Evolutionary conservation across 345 rosid genomes (phyloP).

Genomic region (Angophora floribunda): DNA sequence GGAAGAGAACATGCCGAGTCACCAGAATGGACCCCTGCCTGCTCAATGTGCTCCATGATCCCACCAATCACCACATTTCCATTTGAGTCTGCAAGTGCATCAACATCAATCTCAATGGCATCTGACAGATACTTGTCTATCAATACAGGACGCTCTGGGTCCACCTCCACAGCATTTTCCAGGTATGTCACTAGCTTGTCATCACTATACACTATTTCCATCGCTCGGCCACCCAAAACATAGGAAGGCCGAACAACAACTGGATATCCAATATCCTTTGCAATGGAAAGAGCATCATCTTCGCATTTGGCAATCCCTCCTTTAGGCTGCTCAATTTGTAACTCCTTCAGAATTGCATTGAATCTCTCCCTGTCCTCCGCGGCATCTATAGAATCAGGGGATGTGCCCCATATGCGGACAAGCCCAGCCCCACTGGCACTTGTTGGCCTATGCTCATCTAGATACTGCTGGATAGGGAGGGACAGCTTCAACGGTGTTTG

Average conservation of each 20-base stretch:
- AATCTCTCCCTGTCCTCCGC: slow-evolving; percentile 97
- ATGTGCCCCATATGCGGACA: slow-evolving; percentile 91
- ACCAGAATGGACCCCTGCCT: slow-evolving; percentile 98
- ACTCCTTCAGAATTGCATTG: slow-evolving; percentile 67
- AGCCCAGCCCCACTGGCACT: slow-evolving; percentile 62
- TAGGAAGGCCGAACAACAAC: slow-evolving; percentile 96
- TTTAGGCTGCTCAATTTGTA: slow-evolving; percentile 87
- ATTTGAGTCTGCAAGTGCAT: slow-evolving; percentile 76
- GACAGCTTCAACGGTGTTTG: slow-evolving; percentile 94
- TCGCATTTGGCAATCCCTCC: slow-evolving; percentile 97
- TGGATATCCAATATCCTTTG: slow-evolving; percentile 75
- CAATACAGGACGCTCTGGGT: slow-evolving; percentile 87
- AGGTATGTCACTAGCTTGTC: slow-evolving; percentile 66
- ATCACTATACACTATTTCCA: slow-evolving; percentile 88
- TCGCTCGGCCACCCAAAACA: slow-evolving; percentile 94
- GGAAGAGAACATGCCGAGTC: slow-evolving; percentile 96
- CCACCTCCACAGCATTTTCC: slow-evolving; percentile 91
- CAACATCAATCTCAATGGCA: slow-evolving; percentile 87
- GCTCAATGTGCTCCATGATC: slow-evolving; percentile 97
- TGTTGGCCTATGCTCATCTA: slow-evolving; percentile 61
- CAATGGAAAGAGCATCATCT: slow-evolving; percentile 80
- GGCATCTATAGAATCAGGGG: slow-evolving; percentile 93
- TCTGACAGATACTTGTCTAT: slow-evolving; percentile 83
- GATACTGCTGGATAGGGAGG: slow-evolving; percentile 71
- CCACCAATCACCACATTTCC: slow-evolving; percentile 93